Evolutionary conservation across 306 rosid genomes (phyloP).

Genomic region (Lagenaria siceraria): DNA sequence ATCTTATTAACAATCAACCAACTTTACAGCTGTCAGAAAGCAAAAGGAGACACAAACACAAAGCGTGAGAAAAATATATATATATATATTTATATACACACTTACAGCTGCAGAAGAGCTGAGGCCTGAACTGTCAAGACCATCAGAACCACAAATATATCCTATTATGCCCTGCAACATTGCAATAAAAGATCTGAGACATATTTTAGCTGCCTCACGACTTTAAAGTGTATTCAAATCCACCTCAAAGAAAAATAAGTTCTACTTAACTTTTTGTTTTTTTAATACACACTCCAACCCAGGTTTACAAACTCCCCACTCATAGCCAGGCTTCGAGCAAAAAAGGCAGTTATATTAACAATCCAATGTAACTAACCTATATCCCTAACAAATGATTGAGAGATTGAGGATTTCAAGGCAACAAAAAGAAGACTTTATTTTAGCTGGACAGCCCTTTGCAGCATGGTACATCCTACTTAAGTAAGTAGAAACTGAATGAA

Average conservation of each 20-base stretch:
- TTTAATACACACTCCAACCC: background rate
- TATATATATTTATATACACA: background rate
- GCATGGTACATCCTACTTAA: background rate
- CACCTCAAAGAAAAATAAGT: background rate
- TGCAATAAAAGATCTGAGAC: conserved; percentile 11
- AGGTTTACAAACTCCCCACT: background rate
- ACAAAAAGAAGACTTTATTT: background rate
- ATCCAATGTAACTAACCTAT: background rate
- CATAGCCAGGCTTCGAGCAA: background rate
- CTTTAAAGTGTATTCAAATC: background rate
- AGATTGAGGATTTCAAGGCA: background rate
- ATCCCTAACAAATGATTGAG: background rate
- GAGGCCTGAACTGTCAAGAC: conserved; percentile 88
- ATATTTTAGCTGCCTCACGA: background rate
- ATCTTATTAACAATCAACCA: background rate
- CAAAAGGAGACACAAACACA: conserved; percentile 6
- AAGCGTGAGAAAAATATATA: background rate
- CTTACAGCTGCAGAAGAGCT: conserved; percentile 99
- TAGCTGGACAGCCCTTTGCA: background rate
- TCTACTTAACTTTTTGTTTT: background rate
- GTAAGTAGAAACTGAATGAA: background rate
- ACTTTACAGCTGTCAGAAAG: conserved; percentile 1
- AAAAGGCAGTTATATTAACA: background rate
- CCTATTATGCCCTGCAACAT: conserved; percentile 71
- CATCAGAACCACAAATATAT: conserved; percentile 60